phyloP scores from a whole-genome alignment of 257 asterid species.

The Anisodus tanguticus region DNA sequence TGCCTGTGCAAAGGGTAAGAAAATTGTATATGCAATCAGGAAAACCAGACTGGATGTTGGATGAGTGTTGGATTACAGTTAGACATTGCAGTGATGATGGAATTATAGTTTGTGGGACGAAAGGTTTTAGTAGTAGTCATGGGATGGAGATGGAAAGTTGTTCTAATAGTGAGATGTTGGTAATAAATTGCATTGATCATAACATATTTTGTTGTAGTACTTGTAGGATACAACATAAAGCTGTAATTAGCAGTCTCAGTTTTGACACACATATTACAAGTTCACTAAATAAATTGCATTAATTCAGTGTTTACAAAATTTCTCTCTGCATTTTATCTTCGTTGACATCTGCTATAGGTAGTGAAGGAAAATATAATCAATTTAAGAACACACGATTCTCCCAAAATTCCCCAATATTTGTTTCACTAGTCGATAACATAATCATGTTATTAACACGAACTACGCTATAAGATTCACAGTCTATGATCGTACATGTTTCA shows the following conservation, averaged over 20 bases:
- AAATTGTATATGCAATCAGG: constrained; percentile 34
- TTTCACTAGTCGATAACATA: not conserved
- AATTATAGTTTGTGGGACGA: constrained; percentile 7
- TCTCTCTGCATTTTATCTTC: not conserved
- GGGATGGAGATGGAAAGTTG: constrained; percentile 18
- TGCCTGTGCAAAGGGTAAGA: constrained; percentile 39
- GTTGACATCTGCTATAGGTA: not conserved
- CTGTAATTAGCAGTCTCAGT: not conserved
- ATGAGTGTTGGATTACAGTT: constrained; percentile 53
- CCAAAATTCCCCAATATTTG: not conserved
- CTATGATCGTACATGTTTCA: too few relatives aligned
- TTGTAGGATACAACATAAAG: not conserved
- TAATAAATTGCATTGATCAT: not conserved
- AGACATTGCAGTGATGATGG: constrained; percentile 35
- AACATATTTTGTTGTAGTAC: not conserved
- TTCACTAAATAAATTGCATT: not conserved
- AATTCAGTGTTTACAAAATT: not conserved
- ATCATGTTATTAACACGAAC: too few relatives aligned
- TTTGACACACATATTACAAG: not conserved
- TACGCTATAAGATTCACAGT: too few relatives aligned
- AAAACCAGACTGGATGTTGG: constrained; percentile 45
- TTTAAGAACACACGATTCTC: too few relatives aligned
- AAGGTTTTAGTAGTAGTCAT: not conserved
- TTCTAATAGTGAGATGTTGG: not conserved
- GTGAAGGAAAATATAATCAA: too few relatives aligned